These are phyloP conservation scores for Plasmopara halstedii DNA, from an alignment of 352 stramenopile species.

Conservation along the genomic window DNA sequence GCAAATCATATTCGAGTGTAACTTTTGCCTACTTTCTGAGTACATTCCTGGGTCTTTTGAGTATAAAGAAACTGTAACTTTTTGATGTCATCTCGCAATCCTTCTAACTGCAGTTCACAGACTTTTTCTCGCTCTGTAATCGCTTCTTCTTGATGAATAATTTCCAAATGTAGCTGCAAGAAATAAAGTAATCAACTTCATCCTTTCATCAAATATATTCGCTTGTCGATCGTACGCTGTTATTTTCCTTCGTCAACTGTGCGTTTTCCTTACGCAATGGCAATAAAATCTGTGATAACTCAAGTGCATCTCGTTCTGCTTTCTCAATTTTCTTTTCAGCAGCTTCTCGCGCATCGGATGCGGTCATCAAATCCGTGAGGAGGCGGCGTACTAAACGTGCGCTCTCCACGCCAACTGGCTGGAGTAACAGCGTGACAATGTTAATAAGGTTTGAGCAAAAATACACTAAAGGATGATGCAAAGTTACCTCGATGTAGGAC, in stretches of 20 bases:
- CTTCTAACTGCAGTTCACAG: constrained; percentile 57
- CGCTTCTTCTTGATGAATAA: constrained; percentile 76
- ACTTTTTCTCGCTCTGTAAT: constrained; percentile 55
- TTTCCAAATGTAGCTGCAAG: constrained; percentile 62
- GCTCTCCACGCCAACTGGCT: constrained; percentile 58
- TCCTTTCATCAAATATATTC: no score
- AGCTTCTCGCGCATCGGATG: constrained; percentile 21
- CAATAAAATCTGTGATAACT: constrained; percentile 59
- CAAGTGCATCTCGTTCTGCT: constrained; percentile 48
- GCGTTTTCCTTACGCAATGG: constrained; percentile 74
- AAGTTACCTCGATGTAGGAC: constrained; percentile 43
- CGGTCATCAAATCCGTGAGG: constrained; percentile 41
- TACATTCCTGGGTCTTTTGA: constrained; percentile 45
- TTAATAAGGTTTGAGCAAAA: neutral
- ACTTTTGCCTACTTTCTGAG: constrained; percentile 56
- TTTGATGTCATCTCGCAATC: constrained; percentile 61
- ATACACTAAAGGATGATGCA: neutral
- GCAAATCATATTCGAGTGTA: neutral
- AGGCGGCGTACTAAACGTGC: constrained; percentile 45
- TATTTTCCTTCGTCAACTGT: constrained; percentile 65
- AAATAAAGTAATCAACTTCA: neutral
- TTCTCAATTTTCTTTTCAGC: constrained; percentile 41
- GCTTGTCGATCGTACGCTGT: constrained; percentile 58
- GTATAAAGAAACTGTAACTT: constrained; percentile 61
- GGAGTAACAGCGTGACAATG: neutral